A percentile compares a stretch with the other conserved stretches of the same genome.
phyloP scores from a whole-genome alignment of 73 alveolate species.

The Symbiodinium natans region DNA sequence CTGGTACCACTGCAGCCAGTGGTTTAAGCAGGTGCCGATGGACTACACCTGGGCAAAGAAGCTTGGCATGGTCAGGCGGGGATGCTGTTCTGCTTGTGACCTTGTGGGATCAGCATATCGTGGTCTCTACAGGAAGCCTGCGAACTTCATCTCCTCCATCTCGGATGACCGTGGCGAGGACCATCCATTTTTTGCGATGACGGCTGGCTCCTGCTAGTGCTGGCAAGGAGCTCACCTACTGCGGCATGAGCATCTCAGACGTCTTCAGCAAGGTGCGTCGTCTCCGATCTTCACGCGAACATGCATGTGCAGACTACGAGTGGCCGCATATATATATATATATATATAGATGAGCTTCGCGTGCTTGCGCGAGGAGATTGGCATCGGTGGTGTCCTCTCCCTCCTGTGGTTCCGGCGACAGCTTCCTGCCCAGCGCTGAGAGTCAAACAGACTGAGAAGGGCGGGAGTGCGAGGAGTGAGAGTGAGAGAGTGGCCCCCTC shows the following conservation, averaged over 20 bases:
- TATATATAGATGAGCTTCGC: too few relatives aligned
- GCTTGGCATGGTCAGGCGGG: conserved; percentile 90
- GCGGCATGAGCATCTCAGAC: conserved; percentile 88
- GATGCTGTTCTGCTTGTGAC: neutral
- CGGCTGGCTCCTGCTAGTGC: neutral
- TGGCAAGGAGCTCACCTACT: conserved; percentile 92
- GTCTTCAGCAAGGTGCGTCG: conserved; percentile 93
- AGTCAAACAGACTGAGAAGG: too few relatives aligned
- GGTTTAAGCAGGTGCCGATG: conserved; percentile 62
- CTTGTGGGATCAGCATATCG: too few relatives aligned
- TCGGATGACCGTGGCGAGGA: conserved; percentile 94
- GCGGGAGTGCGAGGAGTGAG: neutral
- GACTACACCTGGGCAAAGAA: conserved; percentile 94
- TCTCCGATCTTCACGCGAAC: neutral
- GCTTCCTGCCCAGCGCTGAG: conserved; percentile 74
- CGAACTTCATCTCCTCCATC: conserved; percentile 84
- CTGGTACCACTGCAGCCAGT: too few relatives aligned
- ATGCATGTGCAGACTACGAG: too few relatives aligned
- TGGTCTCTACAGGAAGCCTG: conserved; percentile 60
- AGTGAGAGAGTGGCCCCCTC: too few relatives aligned
- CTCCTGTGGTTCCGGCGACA: conserved; percentile 94
- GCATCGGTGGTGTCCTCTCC: conserved; percentile 93
- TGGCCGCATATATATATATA: too few relatives aligned
- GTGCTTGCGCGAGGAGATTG: too few relatives aligned
- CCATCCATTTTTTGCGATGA: neutral